Percentiles rank a stretch among this genome's conserved stretches.
These are phyloP conservation scores for Orychophragmus violaceus DNA, from an alignment of 345 rosid genomes.

Conservation along the genomic window DNA sequence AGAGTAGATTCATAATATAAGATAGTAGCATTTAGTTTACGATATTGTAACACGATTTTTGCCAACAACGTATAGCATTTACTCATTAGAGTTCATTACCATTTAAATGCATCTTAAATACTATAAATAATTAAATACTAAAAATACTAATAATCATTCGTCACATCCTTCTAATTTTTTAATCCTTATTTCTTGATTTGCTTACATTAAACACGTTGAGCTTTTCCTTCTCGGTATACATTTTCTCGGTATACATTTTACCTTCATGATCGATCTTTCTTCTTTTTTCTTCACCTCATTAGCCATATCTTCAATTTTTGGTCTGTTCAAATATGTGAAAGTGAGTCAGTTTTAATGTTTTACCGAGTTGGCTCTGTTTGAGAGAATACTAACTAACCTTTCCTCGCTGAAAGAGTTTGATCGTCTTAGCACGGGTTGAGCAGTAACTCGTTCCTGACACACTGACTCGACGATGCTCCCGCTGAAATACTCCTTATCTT, in stretches of 20 bases:
- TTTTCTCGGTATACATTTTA: constrained; percentile 73
- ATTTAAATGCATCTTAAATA: not conserved
- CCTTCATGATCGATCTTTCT: constrained; percentile 39
- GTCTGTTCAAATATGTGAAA: constrained; percentile 29
- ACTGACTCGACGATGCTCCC: constrained; percentile 80
- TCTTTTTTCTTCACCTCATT: constrained; percentile 25
- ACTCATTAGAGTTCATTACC: not conserved
- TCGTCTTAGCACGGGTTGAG: constrained; percentile 42
- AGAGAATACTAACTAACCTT: constrained; percentile 51
- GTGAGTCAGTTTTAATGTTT: too few species aligned
- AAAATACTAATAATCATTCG: not conserved
- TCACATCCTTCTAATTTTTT: not conserved
- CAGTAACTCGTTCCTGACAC: constrained; percentile 38
- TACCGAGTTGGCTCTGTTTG: too few species aligned
- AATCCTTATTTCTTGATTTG: constrained; percentile 31
- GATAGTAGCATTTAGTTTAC: too few species aligned
- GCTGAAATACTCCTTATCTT: constrained; percentile 84
- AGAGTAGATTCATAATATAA: too few species aligned
- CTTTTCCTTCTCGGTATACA: constrained; percentile 54
- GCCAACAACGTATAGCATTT: too few species aligned
- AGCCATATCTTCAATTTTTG: constrained; percentile 21
- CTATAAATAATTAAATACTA: too few species aligned
- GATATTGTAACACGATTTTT: too few species aligned
- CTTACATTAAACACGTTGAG: constrained; percentile 27
- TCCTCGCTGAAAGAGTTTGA: constrained; percentile 79